Base-by-base conservation (phyloP, 2,329 filamentous ascomycete species). In the Reticulascus tulasneorum region DNA sequence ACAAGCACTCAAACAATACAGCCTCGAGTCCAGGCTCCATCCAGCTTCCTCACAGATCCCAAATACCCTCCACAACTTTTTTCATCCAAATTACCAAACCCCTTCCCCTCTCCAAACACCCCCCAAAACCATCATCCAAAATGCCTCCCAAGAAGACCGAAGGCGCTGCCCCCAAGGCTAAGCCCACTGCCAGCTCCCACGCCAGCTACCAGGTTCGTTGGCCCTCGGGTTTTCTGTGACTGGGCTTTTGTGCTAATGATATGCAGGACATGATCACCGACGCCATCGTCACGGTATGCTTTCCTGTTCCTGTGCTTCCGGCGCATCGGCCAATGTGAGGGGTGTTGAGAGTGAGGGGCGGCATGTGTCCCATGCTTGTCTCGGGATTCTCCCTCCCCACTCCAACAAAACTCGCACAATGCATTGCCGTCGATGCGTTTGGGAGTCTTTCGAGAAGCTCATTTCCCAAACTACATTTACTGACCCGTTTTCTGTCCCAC, bases 71-170 rank as follows among this genome's bases (percentile, higher is more conserved):
- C 39, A 37, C 32, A 32, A n/a, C n/a, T n/a, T n/a, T n/a, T 45
- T 44, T 33, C 21, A 37, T 47, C 36, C 32, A 36, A 32, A 38
- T 24, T 35, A 23, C 25, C 23, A 18, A 33, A 33, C 35, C 24
- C 29, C 44, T 40, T 42, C 35, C 34, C 29, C 41, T 43, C 44
- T 37, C 46, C 42, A 48, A 42, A 46, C 35, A 33, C 42, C 40
- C 47, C 44, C 39, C 51, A 47, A 47, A 37, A 42, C 39, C n/a
- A 35, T 40, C 34, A 45, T 52, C 59, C 61, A 61, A 59, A 60
- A 79, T 79, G 75, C 64, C 72, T 71, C 70, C 75, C 62, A 79
- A 77, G 70, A 77, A 77, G 66, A 62, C 68, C 47, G 66, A 45
- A 37, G 54, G 54, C 49, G 52, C 47, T 37, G 51, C 53, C 29